Evolutionary conservation across 805 yeast genomes (phyloP), one percentile per base, ranked within the genome.

Genomic region (baker's yeast (Saccharomyces cerevisiae)): DNA sequence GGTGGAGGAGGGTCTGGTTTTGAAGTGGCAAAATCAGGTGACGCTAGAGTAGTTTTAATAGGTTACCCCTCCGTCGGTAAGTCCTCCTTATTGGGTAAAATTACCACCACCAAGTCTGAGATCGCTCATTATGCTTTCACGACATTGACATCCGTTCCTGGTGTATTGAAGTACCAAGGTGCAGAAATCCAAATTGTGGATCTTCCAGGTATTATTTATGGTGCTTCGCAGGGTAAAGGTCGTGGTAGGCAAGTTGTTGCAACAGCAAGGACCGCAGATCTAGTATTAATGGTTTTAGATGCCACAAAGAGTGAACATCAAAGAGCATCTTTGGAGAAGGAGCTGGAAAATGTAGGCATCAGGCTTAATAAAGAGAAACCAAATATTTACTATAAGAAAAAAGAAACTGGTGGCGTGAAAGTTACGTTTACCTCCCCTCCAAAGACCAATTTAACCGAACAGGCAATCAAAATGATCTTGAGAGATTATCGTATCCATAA

Each of bases 21-120:
- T 69, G 99, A 94, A 71, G 97, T 92, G 1, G 83, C 89, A 47
- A 92, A 94, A 70, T 85, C 94, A 48, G 98, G 98, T 43, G 97
- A 92, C 76, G 97, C 98, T 0, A 79, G 99, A 61, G 96, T 89
- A 2, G 95, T 95, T 21, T 76, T 92, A 53, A 91, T 94, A 71
- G 99, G 99, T 30, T 92, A 91, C 70, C 99, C 99, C 17, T 91
- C 97, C 1, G 99, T 94, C 26, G 99, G 99, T 69, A 92, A 92
- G 65, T 91, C 97, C 1, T 89, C 96, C 1, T 82, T 92, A 59
- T 76, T 92, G 56, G 84, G 89, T 21, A 89, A 89, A 64, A 88
- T 94, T 53, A 92, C 99, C 22, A 87, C 88, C 64, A 92, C 98
- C 1, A 89, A 89, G 70, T 87, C 96, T 1, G 98, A 90, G 69